A percentile compares a stretch with the other conserved stretches of the same genome.
Conservation (phyloP, 345 rosid genomes). For the Pistacia atlantica region DNA sequence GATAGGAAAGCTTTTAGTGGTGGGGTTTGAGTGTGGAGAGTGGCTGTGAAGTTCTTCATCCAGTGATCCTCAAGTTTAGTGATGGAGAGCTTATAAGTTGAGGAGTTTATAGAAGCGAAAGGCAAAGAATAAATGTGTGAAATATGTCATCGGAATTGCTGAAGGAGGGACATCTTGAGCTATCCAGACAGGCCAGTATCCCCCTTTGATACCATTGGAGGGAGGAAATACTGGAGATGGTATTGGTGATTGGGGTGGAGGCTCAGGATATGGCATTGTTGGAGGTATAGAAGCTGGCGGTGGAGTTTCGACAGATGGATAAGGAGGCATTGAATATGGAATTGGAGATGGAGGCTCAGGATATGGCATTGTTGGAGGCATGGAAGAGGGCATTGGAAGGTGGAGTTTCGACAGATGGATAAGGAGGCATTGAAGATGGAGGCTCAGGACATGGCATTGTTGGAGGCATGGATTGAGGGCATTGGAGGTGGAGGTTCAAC, state of each 20-base stretch:
- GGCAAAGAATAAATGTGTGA: not conserved
- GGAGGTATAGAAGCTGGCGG: not conserved
- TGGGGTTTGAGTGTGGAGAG: not conserved
- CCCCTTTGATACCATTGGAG: not conserved
- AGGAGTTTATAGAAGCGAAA: not conserved
- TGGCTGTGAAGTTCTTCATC: not conserved
- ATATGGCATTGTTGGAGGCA: no score
- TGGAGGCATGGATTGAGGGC: no score
- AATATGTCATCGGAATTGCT: not conserved
- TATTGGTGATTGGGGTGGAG: not conserved
- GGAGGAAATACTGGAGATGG: not conserved
- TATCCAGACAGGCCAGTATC: not conserved
- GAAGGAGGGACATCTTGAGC: not conserved
- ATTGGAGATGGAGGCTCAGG: not conserved
- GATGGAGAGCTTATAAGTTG: not conserved
- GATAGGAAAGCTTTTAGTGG: slow-evolving; percentile 21
- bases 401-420: not conserved
- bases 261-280: not conserved
- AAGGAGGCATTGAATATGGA: not conserved
- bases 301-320: not conserved
- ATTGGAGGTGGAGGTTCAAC: not conserved
- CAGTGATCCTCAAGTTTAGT: not conserved
- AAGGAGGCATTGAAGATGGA: not conserved
- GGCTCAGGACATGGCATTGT: no score
- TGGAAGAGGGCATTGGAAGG: not conserved